Base-by-base conservation (phyloP, 768 basidiomycete species). In the Pisolithus albus region DNA sequence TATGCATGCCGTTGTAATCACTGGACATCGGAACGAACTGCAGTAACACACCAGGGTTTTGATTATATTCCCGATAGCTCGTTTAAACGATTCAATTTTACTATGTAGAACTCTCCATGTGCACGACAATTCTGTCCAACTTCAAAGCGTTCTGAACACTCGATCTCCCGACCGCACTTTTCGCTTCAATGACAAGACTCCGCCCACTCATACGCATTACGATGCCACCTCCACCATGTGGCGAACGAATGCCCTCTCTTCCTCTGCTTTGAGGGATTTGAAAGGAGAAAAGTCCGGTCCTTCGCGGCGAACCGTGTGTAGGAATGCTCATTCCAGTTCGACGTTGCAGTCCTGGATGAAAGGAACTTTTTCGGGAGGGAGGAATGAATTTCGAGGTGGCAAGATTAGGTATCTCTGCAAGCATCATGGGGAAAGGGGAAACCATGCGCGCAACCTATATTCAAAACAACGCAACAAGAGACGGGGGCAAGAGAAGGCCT, bases 171-270 rank as follows among this genome's bases (percentile, higher is more conserved):
- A 91, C 88, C 2, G 88, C 88, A 63, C 92, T 93, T 53, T 82
- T 76, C 7, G 81, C 79, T 59, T 91, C 89, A 8, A 74, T 70
- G 5, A 82, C 83, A 64, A 94, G 62, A 52, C 78, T 74, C 56
- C 78, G 92, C 2, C 92, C 92, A 64, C 88, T 87, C 2, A 84
- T 88, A 51, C 86, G 83, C 1, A 94, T 82, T 1, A 76, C 88
- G 11, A 93, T 65, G 0, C 89, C 85, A 0, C 86, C 85, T 1
- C 70, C 74, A 1, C 10, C 10, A 11, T 34, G 32, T 11, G 32
- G 10, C 32, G 4, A 4, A 11, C 9, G 10, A 10, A 34, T 4
- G 32, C 2, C 10, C 11, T 34, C 4, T 34, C 32, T 5, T 15
- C 26, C 30, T 46, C 7, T 36, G 30, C 46, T 5, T 69, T 69